Base-by-base conservation (phyloP, 768 basidiomycete species). In the Russula ochroleuca region DNA sequence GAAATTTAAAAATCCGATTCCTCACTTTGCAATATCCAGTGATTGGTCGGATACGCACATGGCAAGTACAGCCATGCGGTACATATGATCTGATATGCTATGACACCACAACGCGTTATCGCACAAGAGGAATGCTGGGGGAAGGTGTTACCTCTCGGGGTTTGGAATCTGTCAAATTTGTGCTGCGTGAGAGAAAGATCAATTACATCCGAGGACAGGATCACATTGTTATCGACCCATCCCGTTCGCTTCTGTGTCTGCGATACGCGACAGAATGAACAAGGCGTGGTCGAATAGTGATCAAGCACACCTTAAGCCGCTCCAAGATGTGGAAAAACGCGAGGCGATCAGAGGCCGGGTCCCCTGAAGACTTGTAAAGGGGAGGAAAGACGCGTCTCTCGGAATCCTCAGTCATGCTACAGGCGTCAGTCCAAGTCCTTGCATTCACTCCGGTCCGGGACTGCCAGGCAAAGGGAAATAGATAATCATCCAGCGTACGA, bases 171-270 rank as follows among this genome's bases (percentile, higher is more conserved):
- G 25, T 3, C 21, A 19, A 10, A 8, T 61, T 37, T 7, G n/a
- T 17, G 41, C 13, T 11, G 38, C 10, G 31, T 68, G 37, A 68
- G 65, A 61, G n/a, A 48, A 48, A 55, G 21, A 28, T 53, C 28
- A 40, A 53, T 31, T 23, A 14, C 10, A 35, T 19, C 40, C 1
- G 50, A 55, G 45, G 59, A 56, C 19, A 66, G 21, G n/a, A 17
- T 58, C 67, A 91, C 90, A 49, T 88, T 82, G 70, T 93, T 82
- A 68, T 95, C 81, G 37, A 94, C 82, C 96, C 95, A 99, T 65
- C 96, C 96, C 0, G 94, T 97, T 10, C 96, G 83, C 73, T 94
- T 96, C 72, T 98, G 94, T 0, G 90, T 95, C 94, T 97, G 68
- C n/a, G 41, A 33, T 35, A 48, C 45, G 25, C 13, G 7, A 45